These are phyloP conservation scores for Suillus plorans DNA, from an alignment of 768 basidiomycete genomes.

Conservation along the genomic window DNA sequence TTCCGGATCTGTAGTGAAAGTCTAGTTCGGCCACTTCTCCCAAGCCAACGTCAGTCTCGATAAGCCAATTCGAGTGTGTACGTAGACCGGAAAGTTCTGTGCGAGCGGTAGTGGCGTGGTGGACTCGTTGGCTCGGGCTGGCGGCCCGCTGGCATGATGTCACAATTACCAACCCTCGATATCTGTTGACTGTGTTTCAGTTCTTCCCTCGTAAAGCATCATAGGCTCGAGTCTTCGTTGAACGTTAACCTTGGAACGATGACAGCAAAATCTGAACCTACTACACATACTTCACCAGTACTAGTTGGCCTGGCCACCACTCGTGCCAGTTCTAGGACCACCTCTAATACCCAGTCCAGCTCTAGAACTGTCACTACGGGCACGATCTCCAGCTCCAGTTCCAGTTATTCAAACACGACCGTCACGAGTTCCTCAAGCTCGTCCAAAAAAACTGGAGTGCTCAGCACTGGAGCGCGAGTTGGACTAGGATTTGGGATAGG, in stretches of 20 bases:
- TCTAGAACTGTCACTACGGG: neutral
- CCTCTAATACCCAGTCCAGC: neutral
- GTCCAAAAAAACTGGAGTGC: neutral
- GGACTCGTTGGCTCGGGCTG: too few species aligned
- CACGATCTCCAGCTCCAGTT: slow-evolving; percentile 5
- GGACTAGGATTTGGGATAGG: slow-evolving; percentile 26
- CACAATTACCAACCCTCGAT: neutral
- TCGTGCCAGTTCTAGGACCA: neutral
- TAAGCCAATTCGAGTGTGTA: neutral
- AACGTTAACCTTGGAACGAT: neutral
- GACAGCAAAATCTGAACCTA: neutral
- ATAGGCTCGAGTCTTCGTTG: neutral
- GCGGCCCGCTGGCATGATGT: too few species aligned
- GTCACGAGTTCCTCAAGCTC: slow-evolving; percentile 5
- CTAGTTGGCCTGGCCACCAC: neutral
- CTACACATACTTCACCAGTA: neutral
- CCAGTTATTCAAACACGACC: neutral
- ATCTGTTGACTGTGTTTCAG: too few species aligned
- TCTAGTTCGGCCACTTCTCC: neutral
- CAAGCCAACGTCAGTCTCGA: neutral
- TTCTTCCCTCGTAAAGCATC: neutral
- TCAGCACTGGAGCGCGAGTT: slow-evolving; percentile 21
- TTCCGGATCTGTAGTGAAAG: neutral
- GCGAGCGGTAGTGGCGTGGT: too few species aligned
- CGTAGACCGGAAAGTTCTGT: too few species aligned